Percentiles rank a stretch among this genome's conserved stretches.
These are phyloP conservation scores for Microsporum audouinii DNA, from an alignment of 2,329 filamentous ascomycete genomes.

Conservation along the genomic window DNA sequence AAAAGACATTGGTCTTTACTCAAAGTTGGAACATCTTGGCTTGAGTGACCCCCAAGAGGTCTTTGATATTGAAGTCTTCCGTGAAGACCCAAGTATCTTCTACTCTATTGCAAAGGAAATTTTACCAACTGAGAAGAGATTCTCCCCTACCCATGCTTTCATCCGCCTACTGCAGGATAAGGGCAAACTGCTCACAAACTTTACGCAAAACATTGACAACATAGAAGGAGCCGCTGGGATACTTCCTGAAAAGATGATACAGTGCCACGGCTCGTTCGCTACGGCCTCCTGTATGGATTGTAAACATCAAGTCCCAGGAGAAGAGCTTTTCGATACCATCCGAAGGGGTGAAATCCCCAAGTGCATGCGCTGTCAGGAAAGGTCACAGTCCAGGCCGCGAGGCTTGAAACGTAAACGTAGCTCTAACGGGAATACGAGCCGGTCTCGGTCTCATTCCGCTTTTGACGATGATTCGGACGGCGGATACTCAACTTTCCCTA, in stretches of 20 bases:
- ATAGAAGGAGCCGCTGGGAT: slow-evolving; percentile 83
- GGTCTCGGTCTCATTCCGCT: slow-evolving; percentile 43
- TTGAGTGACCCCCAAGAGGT: slow-evolving; percentile 82
- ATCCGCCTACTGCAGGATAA: slow-evolving; percentile 80
- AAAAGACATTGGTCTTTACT: slow-evolving; percentile 83
- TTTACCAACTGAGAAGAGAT: slow-evolving; percentile 65
- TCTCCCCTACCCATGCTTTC: slow-evolving; percentile 87
- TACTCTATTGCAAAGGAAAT: slow-evolving; percentile 88
- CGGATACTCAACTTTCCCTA: slow-evolving; percentile 52
- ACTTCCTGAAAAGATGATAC: slow-evolving; percentile 66
- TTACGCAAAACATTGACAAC: slow-evolving; percentile 98
- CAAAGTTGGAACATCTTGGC: slow-evolving; percentile 67
- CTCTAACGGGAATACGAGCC: slow-evolving; percentile 34
- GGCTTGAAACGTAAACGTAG: slow-evolving; percentile 44
- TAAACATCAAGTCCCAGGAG: slow-evolving; percentile 58
- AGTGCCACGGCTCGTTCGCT: slow-evolving; percentile 94
- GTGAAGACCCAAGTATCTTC: slow-evolving; percentile 76
- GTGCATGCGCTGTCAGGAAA: slow-evolving; percentile 58
- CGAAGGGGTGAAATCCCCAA: slow-evolving; percentile 62
- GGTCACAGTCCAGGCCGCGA: slow-evolving; percentile 38
- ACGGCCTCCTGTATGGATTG: slow-evolving; percentile 84
- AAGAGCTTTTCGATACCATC: slow-evolving; percentile 69
- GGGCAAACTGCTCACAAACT: slow-evolving; percentile 85
- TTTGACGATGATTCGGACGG: slow-evolving; percentile 47
- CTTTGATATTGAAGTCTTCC: slow-evolving; percentile 82